Evolutionary conservation across 768 basidiomycete species (phyloP), one percentile per base, ranked within the genome.

Genomic region (Kwoniella sp.): DNA sequence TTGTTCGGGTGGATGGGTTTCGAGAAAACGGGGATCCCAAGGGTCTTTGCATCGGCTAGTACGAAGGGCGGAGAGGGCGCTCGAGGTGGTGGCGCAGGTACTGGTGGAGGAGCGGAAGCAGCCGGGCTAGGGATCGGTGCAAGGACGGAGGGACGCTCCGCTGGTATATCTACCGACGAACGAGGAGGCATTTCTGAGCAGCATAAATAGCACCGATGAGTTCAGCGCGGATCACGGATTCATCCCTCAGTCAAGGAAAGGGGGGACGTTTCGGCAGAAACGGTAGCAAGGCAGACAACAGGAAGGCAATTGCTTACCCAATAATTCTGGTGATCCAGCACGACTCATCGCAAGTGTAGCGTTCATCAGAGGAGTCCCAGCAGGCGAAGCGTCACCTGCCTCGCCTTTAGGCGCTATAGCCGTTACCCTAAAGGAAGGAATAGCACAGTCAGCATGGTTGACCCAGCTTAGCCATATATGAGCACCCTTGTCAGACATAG

Each of bases 1-100:
- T 73, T 70, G n/a, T 73, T 72, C 22, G 65, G 58, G n/a, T 65
- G 51, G 58, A 77, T 77, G 4, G 75, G 75, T 53, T 70, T 74
- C 15, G 67, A 30, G 54, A 66, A 77, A 11, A 77, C 70, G 0
- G 75, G 75, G 58, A 74, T 70, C 2, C 70, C 73, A 2, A 77
- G 52, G 13, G 52, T 55, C 17, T 45, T 61, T 1, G 73, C 52
- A 51, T 77, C 73, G 26, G 75, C 75, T 2, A 58, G 61, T 0
- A 74, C 61, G 57, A 77, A 77, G 8, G 69, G 65, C 2, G 68
- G 68, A 31, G 73, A 68, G 4, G 63, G 65, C 38, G 55, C 65
- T 23, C 58, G 54, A 28, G 66, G 45, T 12, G 63, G 25, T 54
- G 54, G 56, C 2, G 37, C 45, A 22, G 47, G 11, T 38, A 45